phyloP scores from a whole-genome alignment of 1,284 basidiomycete genomes.

The Sanguinoderma infundibulare region DNA sequence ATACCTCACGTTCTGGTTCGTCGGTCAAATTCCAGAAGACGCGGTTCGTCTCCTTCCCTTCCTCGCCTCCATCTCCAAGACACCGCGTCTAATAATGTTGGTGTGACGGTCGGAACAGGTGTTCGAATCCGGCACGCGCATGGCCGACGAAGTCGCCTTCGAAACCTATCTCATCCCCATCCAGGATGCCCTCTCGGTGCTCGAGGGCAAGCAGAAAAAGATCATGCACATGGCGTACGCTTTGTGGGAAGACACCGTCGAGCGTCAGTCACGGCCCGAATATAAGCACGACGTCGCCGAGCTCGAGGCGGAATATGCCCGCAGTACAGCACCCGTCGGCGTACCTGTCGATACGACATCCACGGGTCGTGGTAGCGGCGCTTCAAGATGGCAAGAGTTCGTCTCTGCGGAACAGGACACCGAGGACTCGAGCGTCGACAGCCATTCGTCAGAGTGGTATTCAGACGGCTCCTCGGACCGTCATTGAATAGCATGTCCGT shows the following conservation, averaged over 20 bases:
- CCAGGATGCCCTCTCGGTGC: slow-evolving; percentile 35
- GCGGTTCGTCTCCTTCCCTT: slow-evolving; percentile 45
- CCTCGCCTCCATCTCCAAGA: background rate
- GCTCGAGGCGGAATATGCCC: background rate
- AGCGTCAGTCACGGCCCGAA: background rate
- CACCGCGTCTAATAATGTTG: background rate
- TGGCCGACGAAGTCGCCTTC: slow-evolving; percentile 58
- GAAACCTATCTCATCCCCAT: slow-evolving; percentile 34
- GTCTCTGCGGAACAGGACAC: background rate
- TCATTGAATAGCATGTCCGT: too few relatives aligned
- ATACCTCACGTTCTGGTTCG: slow-evolving; percentile 58
- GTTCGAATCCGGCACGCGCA: slow-evolving; percentile 52
- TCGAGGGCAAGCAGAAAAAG: slow-evolving; percentile 10
- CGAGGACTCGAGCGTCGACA: too few relatives aligned
- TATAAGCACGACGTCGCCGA: background rate
- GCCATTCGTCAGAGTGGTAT: too few relatives aligned
- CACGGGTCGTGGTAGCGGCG: background rate
- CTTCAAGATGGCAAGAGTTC: background rate
- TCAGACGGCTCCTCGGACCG: too few relatives aligned
- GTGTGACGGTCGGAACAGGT: slow-evolving; percentile 36
- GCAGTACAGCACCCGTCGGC: background rate
- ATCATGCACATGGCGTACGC: slow-evolving; percentile 22
- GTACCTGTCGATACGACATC: background rate
- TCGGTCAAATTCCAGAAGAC: slow-evolving; percentile 52
- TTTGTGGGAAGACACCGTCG: slow-evolving; percentile 19